phyloP scores from a whole-genome alignment of 345 rosid species.

The Dimocarpus longan region DNA sequence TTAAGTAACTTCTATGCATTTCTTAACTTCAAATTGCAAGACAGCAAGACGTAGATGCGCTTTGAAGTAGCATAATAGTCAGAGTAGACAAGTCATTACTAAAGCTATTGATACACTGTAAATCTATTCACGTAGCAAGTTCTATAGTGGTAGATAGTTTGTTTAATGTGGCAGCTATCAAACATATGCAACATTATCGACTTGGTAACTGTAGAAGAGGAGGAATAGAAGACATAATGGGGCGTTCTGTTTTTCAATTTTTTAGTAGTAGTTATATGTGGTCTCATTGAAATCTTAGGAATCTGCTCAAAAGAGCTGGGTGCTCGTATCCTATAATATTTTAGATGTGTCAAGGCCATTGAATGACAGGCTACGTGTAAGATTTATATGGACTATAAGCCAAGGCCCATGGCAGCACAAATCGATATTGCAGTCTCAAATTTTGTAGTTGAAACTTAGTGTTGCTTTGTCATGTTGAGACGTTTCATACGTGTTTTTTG shows the following conservation, averaged over 20 bases:
- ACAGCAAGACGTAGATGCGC: background rate
- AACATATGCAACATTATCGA: background rate
- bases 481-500: background rate
- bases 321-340: background rate
- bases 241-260: background rate
- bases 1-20: background rate
- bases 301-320: background rate
- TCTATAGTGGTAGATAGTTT: background rate
- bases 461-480: constrained; percentile 8
- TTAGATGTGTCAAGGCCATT: background rate
- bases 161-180: background rate
- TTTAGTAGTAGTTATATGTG: background rate
- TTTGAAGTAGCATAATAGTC: background rate
- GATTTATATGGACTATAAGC: background rate
- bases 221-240: background rate
- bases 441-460: background rate
- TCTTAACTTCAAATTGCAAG: background rate
- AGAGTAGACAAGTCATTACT: background rate
- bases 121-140: background rate
- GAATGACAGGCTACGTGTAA: background rate
- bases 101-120: background rate
- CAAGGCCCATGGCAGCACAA: background rate
- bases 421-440: background rate
- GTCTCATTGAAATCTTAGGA: background rate
- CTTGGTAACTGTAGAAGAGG: background rate